A percentile compares a stretch with the other conserved stretches of the same genome.
These are phyloP conservation scores for Hammondia hammondi DNA, from an alignment of 169 alveolate genomes.

Conservation along the genomic window DNA sequence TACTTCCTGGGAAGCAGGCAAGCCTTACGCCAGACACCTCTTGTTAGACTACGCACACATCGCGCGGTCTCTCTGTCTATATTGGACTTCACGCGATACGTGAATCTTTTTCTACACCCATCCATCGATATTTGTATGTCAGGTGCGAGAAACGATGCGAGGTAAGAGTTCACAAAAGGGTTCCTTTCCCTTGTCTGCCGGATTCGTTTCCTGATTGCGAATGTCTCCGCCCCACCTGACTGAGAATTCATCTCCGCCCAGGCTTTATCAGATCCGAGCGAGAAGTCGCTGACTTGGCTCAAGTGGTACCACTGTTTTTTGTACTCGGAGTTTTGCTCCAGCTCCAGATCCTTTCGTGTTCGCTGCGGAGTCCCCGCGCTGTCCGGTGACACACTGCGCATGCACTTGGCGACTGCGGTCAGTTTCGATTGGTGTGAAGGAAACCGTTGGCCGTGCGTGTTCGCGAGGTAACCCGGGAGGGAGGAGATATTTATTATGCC, in stretches of 20 bases:
- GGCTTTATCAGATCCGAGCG: constrained; percentile 20
- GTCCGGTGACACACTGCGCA: not conserved
- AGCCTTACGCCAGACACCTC: no score
- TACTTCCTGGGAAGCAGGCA: no score
- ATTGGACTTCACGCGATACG: not conserved
- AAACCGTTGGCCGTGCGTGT: not conserved
- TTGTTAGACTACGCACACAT: not conserved
- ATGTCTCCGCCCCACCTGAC: not conserved
- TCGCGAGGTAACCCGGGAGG: not conserved
- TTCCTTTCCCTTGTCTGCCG: no score
- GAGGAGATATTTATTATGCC: not conserved
- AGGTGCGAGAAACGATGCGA: not conserved
- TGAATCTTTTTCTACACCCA: not conserved
- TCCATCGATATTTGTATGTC: not conserved
- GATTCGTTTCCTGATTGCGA: not conserved
- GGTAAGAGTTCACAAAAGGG: no score
- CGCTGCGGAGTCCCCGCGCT: not conserved
- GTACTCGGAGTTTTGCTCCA: not conserved
- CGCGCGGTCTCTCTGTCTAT: not conserved
- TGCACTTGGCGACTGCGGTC: not conserved
- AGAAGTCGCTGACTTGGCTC: not conserved
- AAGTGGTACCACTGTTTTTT: constrained; percentile 22
- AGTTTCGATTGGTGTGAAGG: not conserved
- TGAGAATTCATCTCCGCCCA: not conserved
- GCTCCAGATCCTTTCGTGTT: not conserved